phyloP scores from a whole-genome alignment of 2,329 filamentous ascomycete genomes.

The Gnomoniopsis sp. region DNA sequence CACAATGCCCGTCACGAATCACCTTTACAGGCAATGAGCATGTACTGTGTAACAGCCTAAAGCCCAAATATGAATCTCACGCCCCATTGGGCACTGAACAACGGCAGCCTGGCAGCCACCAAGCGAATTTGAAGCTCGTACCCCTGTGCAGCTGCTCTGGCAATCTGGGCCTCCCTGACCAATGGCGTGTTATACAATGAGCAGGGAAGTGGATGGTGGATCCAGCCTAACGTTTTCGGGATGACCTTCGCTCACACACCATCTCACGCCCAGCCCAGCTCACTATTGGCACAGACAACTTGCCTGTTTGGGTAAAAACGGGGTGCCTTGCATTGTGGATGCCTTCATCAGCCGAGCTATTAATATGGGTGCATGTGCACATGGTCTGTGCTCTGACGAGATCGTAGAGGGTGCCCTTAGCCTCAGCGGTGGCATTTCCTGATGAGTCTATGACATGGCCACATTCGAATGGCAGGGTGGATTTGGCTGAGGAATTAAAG shows the following conservation, averaged over 20 bases:
- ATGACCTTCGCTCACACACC: background rate
- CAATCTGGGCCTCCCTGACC: background rate
- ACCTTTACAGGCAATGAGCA: too few species aligned
- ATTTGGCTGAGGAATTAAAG: background rate
- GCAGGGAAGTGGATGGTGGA: background rate
- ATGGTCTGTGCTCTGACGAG: background rate
- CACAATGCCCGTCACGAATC: background rate
- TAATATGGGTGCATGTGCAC: background rate
- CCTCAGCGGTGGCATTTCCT: too few species aligned
- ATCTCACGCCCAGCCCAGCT: background rate
- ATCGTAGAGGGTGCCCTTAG: background rate
- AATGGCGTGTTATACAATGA: slow-evolving; percentile 10
- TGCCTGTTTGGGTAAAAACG: background rate
- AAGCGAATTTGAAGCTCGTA: background rate
- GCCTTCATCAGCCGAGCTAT: too few species aligned
- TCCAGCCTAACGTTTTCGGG: background rate
- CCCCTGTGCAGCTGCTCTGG: slow-evolving; percentile 1
- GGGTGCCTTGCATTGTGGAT: background rate
- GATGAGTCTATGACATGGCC: too few species aligned
- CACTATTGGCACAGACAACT: background rate
- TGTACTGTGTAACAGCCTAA: background rate
- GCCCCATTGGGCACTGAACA: background rate
- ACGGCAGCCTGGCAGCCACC: background rate
- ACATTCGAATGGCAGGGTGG: background rate
- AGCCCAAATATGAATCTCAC: background rate